Evolutionary conservation across 305 asterid species (phyloP), one percentile per base, ranked within the genome.

Genomic region (Fraxinus albicans): DNA sequence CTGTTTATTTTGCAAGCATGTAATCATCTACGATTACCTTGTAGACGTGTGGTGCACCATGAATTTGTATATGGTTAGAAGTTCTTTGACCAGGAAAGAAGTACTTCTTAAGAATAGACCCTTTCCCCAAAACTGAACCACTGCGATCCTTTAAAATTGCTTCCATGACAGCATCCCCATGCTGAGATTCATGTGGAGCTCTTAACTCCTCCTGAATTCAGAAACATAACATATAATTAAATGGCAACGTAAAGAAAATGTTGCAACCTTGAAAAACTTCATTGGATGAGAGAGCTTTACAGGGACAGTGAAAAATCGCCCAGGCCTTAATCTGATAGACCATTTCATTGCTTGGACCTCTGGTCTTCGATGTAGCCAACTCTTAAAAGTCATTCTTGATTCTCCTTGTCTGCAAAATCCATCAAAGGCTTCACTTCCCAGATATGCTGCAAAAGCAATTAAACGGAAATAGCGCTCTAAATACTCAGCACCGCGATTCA

Each of bases 81-180:
- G 98, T 96, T 87, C 94, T 92, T 86, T 94, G 99, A 80, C 99
- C 98, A 87, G 99, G 99, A 92, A 93, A 96, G 86, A 96, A 96
- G 86, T 96, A 94, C 99, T 90, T 96, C 91, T 96, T 96, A 53
- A 96, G 95, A 89, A 96, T 96, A 84, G 98, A 93, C 81, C 99
- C 99, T 86, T 93, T 93, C 50, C 97, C 99, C 89, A 96, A 90
- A 88, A 96, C 99, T 58, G 99, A 96, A 86, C 99, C 98, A 90
- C 88, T 93, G 76, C 99, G 99, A 86, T 93, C 96, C 86, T 92
- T 92, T 84, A 96, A 98, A 88, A 94, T 92, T 83, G 99, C 97
- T 89, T 96, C 99, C 99, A 96, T 96, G 79, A 96, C 99, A 81
- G 99, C 99, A 90, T 96, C 99, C 73, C 99, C 99, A 82, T 96